phyloP scores from a whole-genome alignment of 805 yeast species.

The Monosporozyma siamensis region DNA sequence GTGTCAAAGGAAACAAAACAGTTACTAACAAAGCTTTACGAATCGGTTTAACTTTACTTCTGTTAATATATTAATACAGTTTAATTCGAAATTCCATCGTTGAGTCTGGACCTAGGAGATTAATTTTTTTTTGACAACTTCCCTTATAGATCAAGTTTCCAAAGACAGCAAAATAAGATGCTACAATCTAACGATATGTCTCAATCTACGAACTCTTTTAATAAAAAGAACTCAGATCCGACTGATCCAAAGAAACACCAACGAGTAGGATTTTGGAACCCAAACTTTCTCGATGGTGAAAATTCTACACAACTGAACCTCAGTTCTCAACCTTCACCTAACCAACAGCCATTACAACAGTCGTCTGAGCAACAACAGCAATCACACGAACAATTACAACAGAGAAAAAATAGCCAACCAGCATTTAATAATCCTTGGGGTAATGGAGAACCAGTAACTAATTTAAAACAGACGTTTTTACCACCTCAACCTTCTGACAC shows the following conservation, averaged over 20 bases:
- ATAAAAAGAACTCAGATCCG: background rate
- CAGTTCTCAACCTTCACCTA: constrained; percentile 2
- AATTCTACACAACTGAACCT: background rate
- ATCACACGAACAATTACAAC: background rate
- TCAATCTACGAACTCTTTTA: too few relatives aligned
- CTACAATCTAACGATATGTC: background rate
- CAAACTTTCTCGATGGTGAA: constrained; percentile 5
- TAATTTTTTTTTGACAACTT: too few relatives aligned
- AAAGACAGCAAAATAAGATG: too few relatives aligned
- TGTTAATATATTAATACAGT: too few relatives aligned
- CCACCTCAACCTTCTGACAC: background rate
- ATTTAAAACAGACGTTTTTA: background rate
- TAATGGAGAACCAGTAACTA: constrained; percentile 2
- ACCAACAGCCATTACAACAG: constrained; percentile 4
- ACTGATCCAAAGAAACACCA: background rate
- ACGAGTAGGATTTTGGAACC: constrained; percentile 11
- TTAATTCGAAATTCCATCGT: too few relatives aligned
- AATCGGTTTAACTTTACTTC: too few relatives aligned
- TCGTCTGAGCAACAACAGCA: constrained; percentile 1
- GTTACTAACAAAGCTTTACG: too few relatives aligned
- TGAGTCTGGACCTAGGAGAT: too few relatives aligned
- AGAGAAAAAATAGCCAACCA: background rate
- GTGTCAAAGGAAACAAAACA: too few relatives aligned
- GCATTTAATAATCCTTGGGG: constrained; percentile 14
- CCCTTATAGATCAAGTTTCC: too few relatives aligned